Evolutionary conservation across 1,284 basidiomycete genomes (phyloP).

Genomic region (Athelia psychrophila): DNA sequence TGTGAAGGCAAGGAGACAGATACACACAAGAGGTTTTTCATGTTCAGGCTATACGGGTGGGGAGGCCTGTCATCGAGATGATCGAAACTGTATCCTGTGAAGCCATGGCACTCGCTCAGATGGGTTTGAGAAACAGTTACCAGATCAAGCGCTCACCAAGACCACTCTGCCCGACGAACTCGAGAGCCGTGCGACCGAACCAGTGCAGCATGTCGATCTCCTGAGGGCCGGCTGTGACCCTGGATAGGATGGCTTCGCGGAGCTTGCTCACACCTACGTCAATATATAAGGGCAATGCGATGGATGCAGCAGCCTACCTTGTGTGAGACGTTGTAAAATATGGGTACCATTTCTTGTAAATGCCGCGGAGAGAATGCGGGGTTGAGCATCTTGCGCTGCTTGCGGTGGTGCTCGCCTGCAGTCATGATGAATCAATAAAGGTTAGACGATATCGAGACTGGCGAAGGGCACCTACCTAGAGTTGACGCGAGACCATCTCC

Average conservation of each 20-base stretch:
- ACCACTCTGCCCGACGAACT: constrained; percentile 25
- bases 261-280: constrained; percentile 7
- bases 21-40: constrained; percentile 1
- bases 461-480: constrained; percentile 23
- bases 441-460: not conserved
- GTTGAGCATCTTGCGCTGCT: constrained; percentile 45
- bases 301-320: constrained; percentile 5
- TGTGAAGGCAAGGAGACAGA: not conserved
- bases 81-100: not conserved
- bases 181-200: constrained; percentile 34
- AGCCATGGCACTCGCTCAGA: not conserved
- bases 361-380: constrained; percentile 45
- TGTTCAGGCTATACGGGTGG: not conserved
- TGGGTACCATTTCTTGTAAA: constrained; percentile 40
- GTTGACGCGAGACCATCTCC: constrained; percentile 35
- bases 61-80: not conserved
- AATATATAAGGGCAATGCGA: constrained; percentile 1
- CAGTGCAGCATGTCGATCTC: constrained; percentile 41
- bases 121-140: no score
- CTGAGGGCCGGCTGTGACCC: constrained; percentile 9
- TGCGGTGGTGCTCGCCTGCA: no score
- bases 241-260: constrained; percentile 21
- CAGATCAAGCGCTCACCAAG: not conserved
- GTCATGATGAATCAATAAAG: no score
- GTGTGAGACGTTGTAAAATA: constrained; percentile 33